A percentile compares a stretch with the other conserved stretches of the same genome.
Conservation (phyloP, 169 alveolate genomes). For the Plasmodium reichenowi region DNA sequence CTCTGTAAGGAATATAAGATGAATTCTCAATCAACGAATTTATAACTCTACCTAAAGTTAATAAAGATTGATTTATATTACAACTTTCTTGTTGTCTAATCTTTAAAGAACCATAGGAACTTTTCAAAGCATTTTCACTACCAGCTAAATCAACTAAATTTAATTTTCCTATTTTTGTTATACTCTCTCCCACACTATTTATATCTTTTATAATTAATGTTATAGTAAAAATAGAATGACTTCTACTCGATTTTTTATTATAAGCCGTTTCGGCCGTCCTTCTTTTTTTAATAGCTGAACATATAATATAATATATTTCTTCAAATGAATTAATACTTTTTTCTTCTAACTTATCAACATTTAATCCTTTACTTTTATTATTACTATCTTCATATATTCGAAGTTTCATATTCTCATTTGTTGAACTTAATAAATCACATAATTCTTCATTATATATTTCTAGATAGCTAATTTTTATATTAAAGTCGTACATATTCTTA, state of each 20-base stretch:
- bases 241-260: conserved; percentile 91
- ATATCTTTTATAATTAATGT: conserved; percentile 90
- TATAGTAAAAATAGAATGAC: conserved; percentile 92
- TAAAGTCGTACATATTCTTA: conserved; percentile 82
- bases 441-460: conserved; percentile 91
- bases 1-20: conserved; percentile 96
- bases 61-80: conserved; percentile 91
- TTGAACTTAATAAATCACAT: conserved; percentile 85
- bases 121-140: conserved; percentile 91
- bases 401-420: conserved; percentile 77
- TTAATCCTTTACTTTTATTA: conserved; percentile 83
- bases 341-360: conserved; percentile 87
- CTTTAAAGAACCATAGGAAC: conserved; percentile 91
- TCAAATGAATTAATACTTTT: conserved; percentile 89
- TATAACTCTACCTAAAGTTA: conserved; percentile 94
- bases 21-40: conserved; percentile 91
- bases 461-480: conserved; percentile 88
- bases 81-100: conserved; percentile 93
- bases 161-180: conserved; percentile 90
- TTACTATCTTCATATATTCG: conserved; percentile 82
- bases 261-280: conserved; percentile 91
- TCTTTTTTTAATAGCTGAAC: conserved; percentile 89
- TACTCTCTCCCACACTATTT: conserved; percentile 89
- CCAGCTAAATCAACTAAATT: conserved; percentile 98
- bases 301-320: conserved; percentile 89